Base-by-base conservation (phyloP, 1,284 basidiomycete genomes). In the Ganoderma leucocontextum region DNA sequence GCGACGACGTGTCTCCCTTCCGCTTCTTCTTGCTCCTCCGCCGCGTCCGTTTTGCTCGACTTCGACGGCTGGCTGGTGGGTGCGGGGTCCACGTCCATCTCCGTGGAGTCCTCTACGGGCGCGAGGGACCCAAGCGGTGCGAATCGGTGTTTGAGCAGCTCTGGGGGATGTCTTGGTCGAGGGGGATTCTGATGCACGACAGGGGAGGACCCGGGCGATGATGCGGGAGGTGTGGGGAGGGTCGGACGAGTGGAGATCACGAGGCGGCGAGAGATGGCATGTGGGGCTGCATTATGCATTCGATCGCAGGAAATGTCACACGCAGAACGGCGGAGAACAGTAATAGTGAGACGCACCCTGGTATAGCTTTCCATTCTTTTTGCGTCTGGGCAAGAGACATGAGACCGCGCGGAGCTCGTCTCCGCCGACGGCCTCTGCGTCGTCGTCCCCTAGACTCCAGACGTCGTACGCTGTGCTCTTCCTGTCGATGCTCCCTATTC, bases 391-490 rank as follows among this genome's bases (percentile, higher is more conserved):
- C 1, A 93, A 76, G 2, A 94, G 79, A 75, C 88, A 90, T 1
- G 88, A 83, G 2, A 93, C 75, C 0, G 79, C 77, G 53, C 83
- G 84, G 52, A 92, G 78, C 75, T 93, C 92, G 68, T 92, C 92
- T 9, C 86, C 92, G 0, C 85, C 85, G 9, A 85, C 75, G 1
- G 75, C 72, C 0, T 80, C 78, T 3, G 78, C 74, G 36, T 82
- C 78, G 44, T 82, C 83, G 15, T 84, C 82, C 6, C 82, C 82
- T n/a, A 91, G 73, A 25, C 86, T 84, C 89, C 89, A 93, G 8
- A 92, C 79, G 70, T 92, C 90, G 72, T 88, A 92, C 0, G 84
- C 79, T 0, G 82, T 77, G 38, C 82, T 77, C 74, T 91, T 93
- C 52, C 84, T 82, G 17, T 81, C 78, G 7, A 93, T 64, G 3